These are phyloP conservation scores for Zarea fungicola DNA, from an alignment of 2,329 filamentous ascomycete species.

Conservation along the genomic window DNA sequence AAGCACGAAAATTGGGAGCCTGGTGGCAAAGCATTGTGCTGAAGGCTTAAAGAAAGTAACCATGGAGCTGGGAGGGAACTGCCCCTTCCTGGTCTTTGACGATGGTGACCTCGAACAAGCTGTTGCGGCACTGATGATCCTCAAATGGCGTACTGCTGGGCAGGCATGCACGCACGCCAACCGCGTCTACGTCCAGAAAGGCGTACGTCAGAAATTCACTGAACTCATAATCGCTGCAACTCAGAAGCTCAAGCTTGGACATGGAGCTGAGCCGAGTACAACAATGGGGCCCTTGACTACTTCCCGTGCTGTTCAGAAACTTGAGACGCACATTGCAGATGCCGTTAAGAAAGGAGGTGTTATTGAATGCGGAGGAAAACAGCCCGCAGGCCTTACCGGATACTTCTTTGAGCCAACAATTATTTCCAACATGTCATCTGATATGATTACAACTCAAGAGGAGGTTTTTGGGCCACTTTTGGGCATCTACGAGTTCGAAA, in stretches of 20 bases:
- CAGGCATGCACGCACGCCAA: constrained; percentile 67
- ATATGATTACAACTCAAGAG: constrained; percentile 62
- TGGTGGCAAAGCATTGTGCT: constrained; percentile 56
- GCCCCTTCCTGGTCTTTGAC: constrained; percentile 59
- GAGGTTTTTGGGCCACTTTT: constrained; percentile 71
- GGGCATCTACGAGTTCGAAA: constrained; percentile 62
- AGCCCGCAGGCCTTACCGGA: constrained; percentile 34
- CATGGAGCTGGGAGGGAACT: constrained; percentile 68
- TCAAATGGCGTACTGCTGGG: constrained; percentile 67
- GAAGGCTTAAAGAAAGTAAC: constrained; percentile 61
- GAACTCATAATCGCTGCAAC: constrained; percentile 48
- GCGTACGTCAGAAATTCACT: constrained; percentile 57
- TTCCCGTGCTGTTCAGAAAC: constrained; percentile 28
- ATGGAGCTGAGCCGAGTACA: constrained; percentile 43
- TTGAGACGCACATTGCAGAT: constrained; percentile 50
- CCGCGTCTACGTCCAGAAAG: constrained; percentile 54
- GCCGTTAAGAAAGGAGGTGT: constrained; percentile 32
- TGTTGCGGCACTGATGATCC: constrained; percentile 54
- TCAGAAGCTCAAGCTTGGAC: constrained; percentile 52
- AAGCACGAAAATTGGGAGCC: constrained; percentile 62
- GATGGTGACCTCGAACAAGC: constrained; percentile 65
- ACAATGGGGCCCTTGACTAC: constrained; percentile 33
- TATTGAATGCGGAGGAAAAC: constrained; percentile 5
- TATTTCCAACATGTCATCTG: constrained; percentile 57
- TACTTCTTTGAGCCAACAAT: constrained; percentile 66